A percentile compares a stretch with the other conserved stretches of the same genome.
Conservation (phyloP, 2,329 filamentous ascomycete species). For the Cryphonectria parasitica region DNA sequence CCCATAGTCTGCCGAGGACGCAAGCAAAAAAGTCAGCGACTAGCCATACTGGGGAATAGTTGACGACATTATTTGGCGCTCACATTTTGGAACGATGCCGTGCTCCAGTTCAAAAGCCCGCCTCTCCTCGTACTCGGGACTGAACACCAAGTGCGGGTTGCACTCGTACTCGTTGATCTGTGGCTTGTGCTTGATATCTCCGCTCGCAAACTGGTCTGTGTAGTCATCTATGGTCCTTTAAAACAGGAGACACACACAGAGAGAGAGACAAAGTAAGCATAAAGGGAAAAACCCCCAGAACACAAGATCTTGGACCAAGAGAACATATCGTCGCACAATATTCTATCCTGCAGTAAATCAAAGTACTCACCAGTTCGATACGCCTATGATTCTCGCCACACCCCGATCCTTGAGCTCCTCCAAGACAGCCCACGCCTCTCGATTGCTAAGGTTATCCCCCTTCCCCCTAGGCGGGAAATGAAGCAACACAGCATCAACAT, state of each 20-base stretch:
- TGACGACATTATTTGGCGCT: too few species aligned
- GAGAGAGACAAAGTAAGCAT: too few species aligned
- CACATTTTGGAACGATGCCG: slow-evolving; percentile 14
- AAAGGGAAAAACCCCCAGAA: too few species aligned
- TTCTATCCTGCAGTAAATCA: too few species aligned
- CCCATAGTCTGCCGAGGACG: background rate
- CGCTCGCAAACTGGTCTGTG: slow-evolving; percentile 6
- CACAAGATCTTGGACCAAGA: too few species aligned
- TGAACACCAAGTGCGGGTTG: slow-evolving; percentile 10
- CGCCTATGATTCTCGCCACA: slow-evolving; percentile 10
- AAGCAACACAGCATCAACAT: slow-evolving; percentile 6
- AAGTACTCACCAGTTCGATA: slow-evolving; percentile 16
- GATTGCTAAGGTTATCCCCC: slow-evolving; percentile 1
- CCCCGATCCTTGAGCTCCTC: slow-evolving; percentile 16
- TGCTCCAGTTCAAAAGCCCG: slow-evolving; percentile 9
- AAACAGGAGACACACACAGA: background rate
- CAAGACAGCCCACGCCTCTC: slow-evolving; percentile 15
- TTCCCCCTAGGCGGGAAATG: slow-evolving; percentile 14
- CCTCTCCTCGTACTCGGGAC: slow-evolving; percentile 4
- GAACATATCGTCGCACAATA: background rate
- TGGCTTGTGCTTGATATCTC: slow-evolving; percentile 11
- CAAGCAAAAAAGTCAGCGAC: background rate
- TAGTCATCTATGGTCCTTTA: slow-evolving; percentile 15
- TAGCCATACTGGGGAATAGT: background rate
- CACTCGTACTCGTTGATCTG: slow-evolving; percentile 15